Evolutionary conservation across 177 flowering plant genomes (phyloP), one percentile per base, ranked within the genome.

Genomic region (Vitis hybrid): DNA sequence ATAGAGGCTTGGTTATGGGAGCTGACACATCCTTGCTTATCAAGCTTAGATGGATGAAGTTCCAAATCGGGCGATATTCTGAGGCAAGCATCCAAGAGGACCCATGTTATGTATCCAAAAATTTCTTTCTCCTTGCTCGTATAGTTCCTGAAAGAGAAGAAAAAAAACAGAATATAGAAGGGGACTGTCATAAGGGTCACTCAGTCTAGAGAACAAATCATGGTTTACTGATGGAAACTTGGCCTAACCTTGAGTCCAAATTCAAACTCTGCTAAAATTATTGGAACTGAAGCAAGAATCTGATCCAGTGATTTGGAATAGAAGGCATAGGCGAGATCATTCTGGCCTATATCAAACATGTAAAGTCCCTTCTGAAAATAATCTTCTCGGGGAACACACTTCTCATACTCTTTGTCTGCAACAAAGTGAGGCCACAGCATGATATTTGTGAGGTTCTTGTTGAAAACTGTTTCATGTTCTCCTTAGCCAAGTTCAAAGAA

Each of bases 41-140:
- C 97, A 56, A 94, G 89, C 81, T 88, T 92, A 1, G 93, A 82
- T 22, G 88, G 83, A 64, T 94, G 90, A 53, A 53, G 82, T 82
- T 58, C 97, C 98, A 48, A 91, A 91, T 59, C 67, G 78, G 3
- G 90, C 91, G 54, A 92, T 80, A 74, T 86, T 86, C 70, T 88
- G 93, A 69, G 98, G 74, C 70, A 95, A 84, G 86, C 98, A 91
- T 50, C 98, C 99, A 2, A 91, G 84, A 15, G 97, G 99, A 31
- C 92, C 96, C 0, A 97, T 93, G 82, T 93, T 94, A 65, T 94
- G 99, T 71, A 94, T 82, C 99, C 99, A 94, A 45, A 87, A 90
- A 26, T 78, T 81, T 71, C 98, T 91, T 15, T 87, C 98, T 55
- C 97, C 97, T 39, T 39, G 45, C 45, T 39, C 1, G 45, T 39